phyloP scores from a whole-genome alignment of 495 filamentous ascomycete genomes.

The Parachaetomium inaequale region DNA sequence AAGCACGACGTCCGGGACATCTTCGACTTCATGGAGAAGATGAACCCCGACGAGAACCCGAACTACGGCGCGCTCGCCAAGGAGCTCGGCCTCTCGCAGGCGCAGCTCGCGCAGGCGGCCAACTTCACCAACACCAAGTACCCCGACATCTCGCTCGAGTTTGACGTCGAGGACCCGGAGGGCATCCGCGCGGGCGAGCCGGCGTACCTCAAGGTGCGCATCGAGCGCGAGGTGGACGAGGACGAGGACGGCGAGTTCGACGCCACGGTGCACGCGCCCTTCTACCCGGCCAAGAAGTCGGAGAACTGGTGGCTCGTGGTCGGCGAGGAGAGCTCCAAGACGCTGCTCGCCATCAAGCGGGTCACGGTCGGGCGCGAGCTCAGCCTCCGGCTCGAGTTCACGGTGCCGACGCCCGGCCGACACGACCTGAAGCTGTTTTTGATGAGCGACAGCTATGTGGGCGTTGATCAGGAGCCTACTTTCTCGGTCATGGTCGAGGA shows the following conservation, averaged over 20 bases:
- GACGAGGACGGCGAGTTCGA: slow-evolving; percentile 70
- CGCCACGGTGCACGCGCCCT: slow-evolving; percentile 87
- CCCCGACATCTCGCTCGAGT: slow-evolving; percentile 85
- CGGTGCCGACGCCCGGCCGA: slow-evolving; percentile 76
- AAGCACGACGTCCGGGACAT: slow-evolving; percentile 82
- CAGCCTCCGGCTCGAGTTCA: slow-evolving; percentile 79
- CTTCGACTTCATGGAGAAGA: slow-evolving; percentile 97
- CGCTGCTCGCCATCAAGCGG: slow-evolving; percentile 85
- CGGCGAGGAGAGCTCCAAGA: slow-evolving; percentile 83
- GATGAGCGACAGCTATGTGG: slow-evolving; percentile 97
- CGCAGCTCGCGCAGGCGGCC: slow-evolving; percentile 82
- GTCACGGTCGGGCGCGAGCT: slow-evolving; percentile 78
- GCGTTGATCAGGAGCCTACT: slow-evolving; percentile 90
- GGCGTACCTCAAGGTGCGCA: slow-evolving; percentile 77
- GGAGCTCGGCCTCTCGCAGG: slow-evolving; percentile 71
- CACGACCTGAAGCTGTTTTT: slow-evolving; percentile 88
- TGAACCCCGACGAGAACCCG: slow-evolving; percentile 88
- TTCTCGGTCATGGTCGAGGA: slow-evolving; percentile 84
- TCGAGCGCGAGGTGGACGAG: slow-evolving; percentile 77
- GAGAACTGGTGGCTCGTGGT: slow-evolving; percentile 98
- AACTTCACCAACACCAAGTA: slow-evolving; percentile 96
- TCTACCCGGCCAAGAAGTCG: slow-evolving; percentile 89
- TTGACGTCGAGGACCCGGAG: slow-evolving; percentile 78
- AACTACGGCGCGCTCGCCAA: slow-evolving; percentile 72
- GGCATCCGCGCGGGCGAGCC: slow-evolving; percentile 74